Percentiles rank a stretch among this genome's conserved stretches.
Conservation (phyloP, 139 green algal genomes). For the Zygnema cylindricum region DNA sequence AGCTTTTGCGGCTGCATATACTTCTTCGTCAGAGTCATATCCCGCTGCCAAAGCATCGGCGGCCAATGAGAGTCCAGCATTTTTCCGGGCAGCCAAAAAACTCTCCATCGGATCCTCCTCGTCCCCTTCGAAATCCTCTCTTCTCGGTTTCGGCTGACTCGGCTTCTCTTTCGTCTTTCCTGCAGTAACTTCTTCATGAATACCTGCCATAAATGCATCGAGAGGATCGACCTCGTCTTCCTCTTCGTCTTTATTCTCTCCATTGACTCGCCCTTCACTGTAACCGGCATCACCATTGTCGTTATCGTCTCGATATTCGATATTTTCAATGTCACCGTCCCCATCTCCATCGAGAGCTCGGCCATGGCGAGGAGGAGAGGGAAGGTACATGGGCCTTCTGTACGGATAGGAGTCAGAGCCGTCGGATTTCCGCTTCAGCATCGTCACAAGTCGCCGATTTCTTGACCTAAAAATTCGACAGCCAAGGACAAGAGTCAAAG, state of each 20-base stretch:
- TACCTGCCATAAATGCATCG: slow-evolving; percentile 91
- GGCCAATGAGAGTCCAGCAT: slow-evolving; percentile 54
- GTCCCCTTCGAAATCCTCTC: slow-evolving; percentile 62
- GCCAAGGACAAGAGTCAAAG: neutral
- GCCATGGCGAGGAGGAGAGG: slow-evolving; percentile 8
- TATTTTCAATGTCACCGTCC: slow-evolving; percentile 37
- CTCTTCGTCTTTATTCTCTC: neutral
- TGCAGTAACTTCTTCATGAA: slow-evolving; percentile 68
- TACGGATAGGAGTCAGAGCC: neutral
- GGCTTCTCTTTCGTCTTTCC: slow-evolving; percentile 34
- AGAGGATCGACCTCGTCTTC: slow-evolving; percentile 85
- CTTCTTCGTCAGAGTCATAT: slow-evolving; percentile 80
- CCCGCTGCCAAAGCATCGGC: slow-evolving; percentile 45
- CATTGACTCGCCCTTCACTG: neutral
- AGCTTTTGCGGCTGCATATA: slow-evolving; percentile 72
- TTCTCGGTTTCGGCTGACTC: neutral
- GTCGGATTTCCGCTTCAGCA: slow-evolving; percentile 27
- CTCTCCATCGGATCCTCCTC: slow-evolving; percentile 50
- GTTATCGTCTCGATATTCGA: slow-evolving; percentile 37
- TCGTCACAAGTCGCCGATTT: neutral
- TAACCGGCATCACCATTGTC: neutral
- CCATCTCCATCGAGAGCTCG: neutral
- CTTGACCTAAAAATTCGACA: neutral
- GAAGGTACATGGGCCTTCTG: neutral
- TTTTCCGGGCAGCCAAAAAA: slow-evolving; percentile 29